A percentile compares a stretch with the other conserved stretches of the same genome.
Evolutionary conservation across 2,329 filamentous ascomycete species (phyloP).

Genomic region (Boeremia exigua): DNA sequence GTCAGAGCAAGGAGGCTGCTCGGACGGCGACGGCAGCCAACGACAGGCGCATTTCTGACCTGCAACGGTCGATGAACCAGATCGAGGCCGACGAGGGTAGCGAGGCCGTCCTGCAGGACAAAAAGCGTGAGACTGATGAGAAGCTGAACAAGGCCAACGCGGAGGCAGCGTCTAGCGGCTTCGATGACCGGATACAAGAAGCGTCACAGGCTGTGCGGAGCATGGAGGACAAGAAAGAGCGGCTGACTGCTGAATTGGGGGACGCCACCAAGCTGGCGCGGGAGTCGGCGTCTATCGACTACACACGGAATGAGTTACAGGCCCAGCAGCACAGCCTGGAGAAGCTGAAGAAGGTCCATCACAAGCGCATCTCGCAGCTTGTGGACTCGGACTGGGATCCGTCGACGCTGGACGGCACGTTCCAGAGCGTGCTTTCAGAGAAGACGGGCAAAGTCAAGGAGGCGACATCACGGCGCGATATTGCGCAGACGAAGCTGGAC

Average conservation of each 20-base stretch:
- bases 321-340: constrained; percentile 77
- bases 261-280: constrained; percentile 81
- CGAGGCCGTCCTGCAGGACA: constrained; percentile 76
- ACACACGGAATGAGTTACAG: constrained; percentile 78
- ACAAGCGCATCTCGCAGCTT: constrained; percentile 69
- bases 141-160: constrained; percentile 67
- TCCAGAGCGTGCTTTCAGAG: constrained; percentile 66
- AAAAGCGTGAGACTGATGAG: constrained; percentile 71
- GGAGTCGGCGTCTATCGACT: constrained; percentile 83
- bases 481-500: constrained; percentile 73
- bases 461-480: constrained; percentile 73
- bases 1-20: constrained; percentile 75
- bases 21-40: constrained; percentile 75
- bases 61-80: constrained; percentile 73
- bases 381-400: constrained; percentile 73
- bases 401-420: constrained; percentile 72
- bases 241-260: constrained; percentile 78
- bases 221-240: constrained; percentile 74
- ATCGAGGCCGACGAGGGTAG: constrained; percentile 86
- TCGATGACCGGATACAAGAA: constrained; percentile 73
- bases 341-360: constrained; percentile 78
- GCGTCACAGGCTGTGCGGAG: constrained; percentile 70
- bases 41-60: constrained; percentile 69
- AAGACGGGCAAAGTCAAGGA: constrained; percentile 66
- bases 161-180: constrained; percentile 68